Percentiles rank a stretch among this genome's conserved stretches.
Conservation (phyloP, 2,329 filamentous ascomycete genomes). For the Exophiala sp. region DNA sequence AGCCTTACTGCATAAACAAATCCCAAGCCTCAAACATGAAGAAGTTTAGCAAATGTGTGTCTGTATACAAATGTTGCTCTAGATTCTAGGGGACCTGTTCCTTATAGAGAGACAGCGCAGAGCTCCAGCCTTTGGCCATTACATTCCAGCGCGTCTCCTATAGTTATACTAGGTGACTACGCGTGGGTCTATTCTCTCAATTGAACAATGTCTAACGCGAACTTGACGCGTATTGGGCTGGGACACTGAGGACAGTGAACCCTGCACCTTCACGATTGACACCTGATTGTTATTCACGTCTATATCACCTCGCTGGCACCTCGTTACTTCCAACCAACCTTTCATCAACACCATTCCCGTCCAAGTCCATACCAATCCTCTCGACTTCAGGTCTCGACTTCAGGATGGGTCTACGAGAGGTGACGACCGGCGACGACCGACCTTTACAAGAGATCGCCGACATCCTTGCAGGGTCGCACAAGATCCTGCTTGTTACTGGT, state of each 20-base stretch:
- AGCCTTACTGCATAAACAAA: conserved; percentile 19
- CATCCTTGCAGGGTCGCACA: conserved; percentile 57
- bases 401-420: conserved; percentile 30
- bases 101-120: neutral
- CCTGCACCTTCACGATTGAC: neutral
- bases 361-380: neutral
- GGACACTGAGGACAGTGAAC: neutral
- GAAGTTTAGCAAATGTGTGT: neutral
- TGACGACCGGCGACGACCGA: conserved; percentile 42
- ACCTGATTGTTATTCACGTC: neutral
- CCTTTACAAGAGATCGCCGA: conserved; percentile 62
- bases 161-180: neutral
- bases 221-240: conserved; percentile 17
- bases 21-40: conserved; percentile 3
- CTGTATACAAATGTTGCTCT: neutral
- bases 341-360: neutral
- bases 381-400: neutral
- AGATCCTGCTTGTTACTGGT: conserved; percentile 65
- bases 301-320: neutral
- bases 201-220: conserved; percentile 18
- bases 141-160: conserved; percentile 5
- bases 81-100: too few relatives aligned
- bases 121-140: neutral
- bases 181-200: neutral
- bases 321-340: neutral